Percentiles rank a stretch among this genome's conserved stretches.
These are phyloP conservation scores for Fusarium clavum DNA, from an alignment of 2,329 filamentous ascomycete species.

Conservation along the genomic window DNA sequence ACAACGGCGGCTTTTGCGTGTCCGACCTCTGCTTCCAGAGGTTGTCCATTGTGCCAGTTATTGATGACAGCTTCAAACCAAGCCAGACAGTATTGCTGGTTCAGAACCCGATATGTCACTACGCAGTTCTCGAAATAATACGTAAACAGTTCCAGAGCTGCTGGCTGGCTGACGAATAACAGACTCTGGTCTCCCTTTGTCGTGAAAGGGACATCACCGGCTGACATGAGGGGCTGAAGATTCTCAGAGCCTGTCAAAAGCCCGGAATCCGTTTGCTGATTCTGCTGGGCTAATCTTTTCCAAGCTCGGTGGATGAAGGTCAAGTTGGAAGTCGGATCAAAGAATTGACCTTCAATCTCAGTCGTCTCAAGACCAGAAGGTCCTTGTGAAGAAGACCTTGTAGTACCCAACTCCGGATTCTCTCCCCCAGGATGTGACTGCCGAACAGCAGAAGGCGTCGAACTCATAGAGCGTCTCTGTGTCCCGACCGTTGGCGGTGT, in stretches of 20 bases:
- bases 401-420: neutral
- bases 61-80: constrained; percentile 59
- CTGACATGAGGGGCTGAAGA: constrained; percentile 56
- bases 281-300: constrained; percentile 61
- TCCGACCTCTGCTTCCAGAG: constrained; percentile 55
- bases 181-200: constrained; percentile 45
- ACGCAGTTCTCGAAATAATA: constrained; percentile 71
- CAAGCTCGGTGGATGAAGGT: constrained; percentile 66
- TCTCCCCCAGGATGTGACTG: neutral
- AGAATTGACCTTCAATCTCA: constrained; percentile 64
- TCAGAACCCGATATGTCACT: constrained; percentile 69
- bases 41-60: constrained; percentile 51
- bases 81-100: constrained; percentile 62
- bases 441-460: constrained; percentile 16
- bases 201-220: constrained; percentile 62
- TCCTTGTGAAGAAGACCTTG: constrained; percentile 29
- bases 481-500: constrained; percentile 47
- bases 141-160: constrained; percentile 54
- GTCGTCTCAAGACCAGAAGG: constrained; percentile 61
- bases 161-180: constrained; percentile 54
- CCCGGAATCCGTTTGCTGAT: constrained; percentile 38
- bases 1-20: constrained; percentile 60
- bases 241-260: constrained; percentile 47
- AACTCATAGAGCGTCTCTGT: constrained; percentile 11
- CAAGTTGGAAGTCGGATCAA: constrained; percentile 63